Evolutionary conservation across 176 grass and related monocot species (phyloP).

Genomic region (Musa troglodytarum): DNA sequence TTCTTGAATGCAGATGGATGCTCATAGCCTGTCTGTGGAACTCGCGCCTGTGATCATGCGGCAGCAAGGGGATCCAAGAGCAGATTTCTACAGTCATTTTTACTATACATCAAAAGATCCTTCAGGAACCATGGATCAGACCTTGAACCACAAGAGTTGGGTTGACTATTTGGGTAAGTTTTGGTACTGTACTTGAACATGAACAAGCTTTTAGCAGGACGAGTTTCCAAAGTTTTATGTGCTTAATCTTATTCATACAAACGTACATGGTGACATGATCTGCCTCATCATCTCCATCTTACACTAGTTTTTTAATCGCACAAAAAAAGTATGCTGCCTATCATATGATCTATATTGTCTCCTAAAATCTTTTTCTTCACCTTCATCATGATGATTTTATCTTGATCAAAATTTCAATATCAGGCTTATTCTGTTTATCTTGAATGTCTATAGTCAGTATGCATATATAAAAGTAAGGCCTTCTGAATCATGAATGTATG

Average conservation of each 20-base stretch:
- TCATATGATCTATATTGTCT: too few species aligned
- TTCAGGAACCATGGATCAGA: constrained; percentile 48
- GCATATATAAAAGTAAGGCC: too few species aligned
- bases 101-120: constrained; percentile 59
- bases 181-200: background rate
- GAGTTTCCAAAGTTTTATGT: background rate
- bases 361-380: too few species aligned
- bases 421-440: background rate
- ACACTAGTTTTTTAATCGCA: too few species aligned
- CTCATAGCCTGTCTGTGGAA: constrained; percentile 82
- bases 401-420: background rate
- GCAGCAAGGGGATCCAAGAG: constrained; percentile 70
- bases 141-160: constrained; percentile 37
- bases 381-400: too few species aligned
- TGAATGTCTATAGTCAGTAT: background rate
- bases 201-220: background rate
- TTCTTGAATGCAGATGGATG: constrained; percentile 77
- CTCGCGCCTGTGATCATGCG: constrained; percentile 84
- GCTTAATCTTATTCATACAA: background rate
- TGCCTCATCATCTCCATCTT: background rate
- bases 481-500: background rate
- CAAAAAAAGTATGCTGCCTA: too few species aligned
- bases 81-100: constrained; percentile 59
- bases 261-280: background rate
- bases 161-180: constrained; percentile 28